phyloP scores from a whole-genome alignment of 257 asterid genomes.

The Petunia axillaris region DNA sequence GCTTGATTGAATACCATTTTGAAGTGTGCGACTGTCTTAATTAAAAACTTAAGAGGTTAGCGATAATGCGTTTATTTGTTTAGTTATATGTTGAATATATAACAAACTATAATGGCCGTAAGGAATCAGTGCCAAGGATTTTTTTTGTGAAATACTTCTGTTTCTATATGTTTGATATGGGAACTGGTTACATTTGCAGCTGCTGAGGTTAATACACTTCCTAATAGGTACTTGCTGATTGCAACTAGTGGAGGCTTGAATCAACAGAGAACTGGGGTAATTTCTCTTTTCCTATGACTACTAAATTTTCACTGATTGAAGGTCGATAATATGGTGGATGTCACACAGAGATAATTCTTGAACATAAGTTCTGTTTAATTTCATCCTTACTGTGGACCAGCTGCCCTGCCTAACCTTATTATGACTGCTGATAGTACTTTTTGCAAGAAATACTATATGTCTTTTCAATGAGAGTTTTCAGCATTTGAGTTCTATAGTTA shows the following conservation, averaged over 20 bases:
- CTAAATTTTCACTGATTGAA: background rate
- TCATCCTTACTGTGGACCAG: background rate
- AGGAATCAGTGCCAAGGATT: background rate
- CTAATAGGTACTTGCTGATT: constrained; percentile 60
- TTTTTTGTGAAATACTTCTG: background rate
- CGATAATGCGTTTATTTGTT: too few relatives aligned
- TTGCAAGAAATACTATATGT: background rate
- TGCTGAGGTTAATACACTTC: constrained; percentile 41
- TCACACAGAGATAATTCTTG: background rate
- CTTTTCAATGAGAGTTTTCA: background rate
- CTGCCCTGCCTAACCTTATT: background rate
- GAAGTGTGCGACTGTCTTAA: too few relatives aligned
- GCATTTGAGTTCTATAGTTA: background rate
- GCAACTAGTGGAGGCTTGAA: constrained; percentile 87
- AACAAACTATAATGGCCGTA: background rate
- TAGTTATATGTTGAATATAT: too few relatives aligned
- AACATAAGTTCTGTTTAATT: too few relatives aligned
- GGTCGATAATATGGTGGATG: background rate
- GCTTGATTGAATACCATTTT: too few relatives aligned
- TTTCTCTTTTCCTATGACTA: background rate
- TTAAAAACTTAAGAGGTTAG: too few relatives aligned
- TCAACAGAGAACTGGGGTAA: constrained; percentile 90
- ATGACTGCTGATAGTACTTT: background rate
- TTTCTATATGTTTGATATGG: constrained; percentile 22
- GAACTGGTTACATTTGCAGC: constrained; percentile 41